These are phyloP conservation scores for Pulveroboletus sp. DNA, from an alignment of 768 basidiomycete species.

Conservation along the genomic window DNA sequence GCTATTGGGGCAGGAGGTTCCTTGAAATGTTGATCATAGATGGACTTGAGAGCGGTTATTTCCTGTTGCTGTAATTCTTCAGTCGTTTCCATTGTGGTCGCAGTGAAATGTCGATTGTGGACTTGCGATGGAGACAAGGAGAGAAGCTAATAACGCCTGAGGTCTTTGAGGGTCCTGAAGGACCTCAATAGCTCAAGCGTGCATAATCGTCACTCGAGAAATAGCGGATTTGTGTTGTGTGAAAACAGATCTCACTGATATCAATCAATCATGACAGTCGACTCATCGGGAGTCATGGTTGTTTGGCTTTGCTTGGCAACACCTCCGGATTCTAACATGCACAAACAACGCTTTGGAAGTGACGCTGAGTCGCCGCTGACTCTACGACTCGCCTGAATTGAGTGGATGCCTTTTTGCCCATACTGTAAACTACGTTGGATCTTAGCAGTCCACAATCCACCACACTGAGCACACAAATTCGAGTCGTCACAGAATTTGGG, in stretches of 20 bases:
- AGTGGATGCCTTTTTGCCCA: too few species aligned
- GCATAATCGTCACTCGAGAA: conserved; percentile 42
- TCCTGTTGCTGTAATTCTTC: conserved; percentile 67
- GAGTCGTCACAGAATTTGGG: too few species aligned
- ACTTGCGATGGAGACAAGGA: conserved; percentile 19
- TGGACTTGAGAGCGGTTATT: conserved; percentile 75
- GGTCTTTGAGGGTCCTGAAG: conserved; percentile 55
- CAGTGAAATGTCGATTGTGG: conserved; percentile 9
- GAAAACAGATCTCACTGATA: conserved; percentile 9
- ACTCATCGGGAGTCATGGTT: conserved; percentile 13
- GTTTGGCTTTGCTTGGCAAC: conserved; percentile 18
- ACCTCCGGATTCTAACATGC: conserved; percentile 13
- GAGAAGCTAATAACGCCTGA: conserved; percentile 43
- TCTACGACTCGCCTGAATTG: too few species aligned
- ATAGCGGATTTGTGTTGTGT: conserved; percentile 1
- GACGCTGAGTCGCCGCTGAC: too few species aligned
- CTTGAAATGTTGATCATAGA: conserved; percentile 75
- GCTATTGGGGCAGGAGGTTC: conserved; percentile 71
- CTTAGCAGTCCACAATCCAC: too few species aligned
- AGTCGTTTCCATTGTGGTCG: conserved; percentile 58
- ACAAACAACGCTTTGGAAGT: conserved; percentile 21
- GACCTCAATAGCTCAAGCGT: conserved; percentile 76
- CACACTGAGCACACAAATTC: too few species aligned
- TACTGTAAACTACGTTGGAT: too few species aligned
- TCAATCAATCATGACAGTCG: neutral